Conservation (phyloP, 306 rosid species). For the Inga leiocalycina region DNA sequence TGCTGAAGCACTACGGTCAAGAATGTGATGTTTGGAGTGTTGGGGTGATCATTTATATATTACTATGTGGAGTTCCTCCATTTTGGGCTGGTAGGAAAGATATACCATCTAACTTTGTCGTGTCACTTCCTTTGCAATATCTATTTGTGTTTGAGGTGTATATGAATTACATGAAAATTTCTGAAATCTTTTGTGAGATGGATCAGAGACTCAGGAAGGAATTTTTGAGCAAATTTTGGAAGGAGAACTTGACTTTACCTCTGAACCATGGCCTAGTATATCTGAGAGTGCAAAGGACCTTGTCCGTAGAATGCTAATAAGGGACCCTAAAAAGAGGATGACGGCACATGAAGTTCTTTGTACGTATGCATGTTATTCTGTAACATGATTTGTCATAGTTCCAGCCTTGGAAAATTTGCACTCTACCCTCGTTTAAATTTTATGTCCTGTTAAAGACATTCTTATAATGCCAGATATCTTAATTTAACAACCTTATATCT, state of each 20-base stretch:
- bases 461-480: not conserved
- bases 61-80: not conserved
- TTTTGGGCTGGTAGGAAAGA: constrained; percentile 15
- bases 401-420: not conserved
- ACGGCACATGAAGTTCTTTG: constrained; percentile 13
- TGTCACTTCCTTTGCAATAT: not conserved
- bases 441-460: not conserved
- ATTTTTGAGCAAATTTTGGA: constrained; percentile 7
- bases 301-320: not conserved
- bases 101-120: not conserved
- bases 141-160: not conserved
- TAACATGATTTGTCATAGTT: not conserved
- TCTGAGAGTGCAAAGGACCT: constrained; percentile 17
- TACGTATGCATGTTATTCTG: not conserved
- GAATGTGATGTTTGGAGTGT: not conserved
- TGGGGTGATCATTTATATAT: constrained; percentile 15
- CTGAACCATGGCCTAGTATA: constrained; percentile 19
- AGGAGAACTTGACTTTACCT: constrained; percentile 12
- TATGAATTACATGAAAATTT: not conserved
- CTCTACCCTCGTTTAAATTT: not conserved
- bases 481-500: not conserved
- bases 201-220: not conserved
- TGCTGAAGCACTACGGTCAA: too few species aligned
- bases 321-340: constrained; percentile 11
- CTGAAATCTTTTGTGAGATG: not conserved